Conservation (phyloP, 163 green algal genomes). For the Chloromonas sp. region DNA sequence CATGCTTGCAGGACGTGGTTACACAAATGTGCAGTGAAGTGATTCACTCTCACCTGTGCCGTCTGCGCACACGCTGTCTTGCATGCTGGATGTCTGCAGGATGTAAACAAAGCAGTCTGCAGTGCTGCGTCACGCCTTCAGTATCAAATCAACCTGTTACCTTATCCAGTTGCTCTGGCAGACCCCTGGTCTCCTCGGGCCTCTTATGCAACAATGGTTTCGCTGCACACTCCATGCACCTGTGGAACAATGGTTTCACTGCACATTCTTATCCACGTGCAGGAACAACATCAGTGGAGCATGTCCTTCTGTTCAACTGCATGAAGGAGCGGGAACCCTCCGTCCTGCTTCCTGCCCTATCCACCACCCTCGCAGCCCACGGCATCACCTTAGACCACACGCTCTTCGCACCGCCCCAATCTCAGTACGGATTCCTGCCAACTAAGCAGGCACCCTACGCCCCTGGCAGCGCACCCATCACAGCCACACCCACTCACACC, state of each 20-base stretch:
- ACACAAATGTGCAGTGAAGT: neutral
- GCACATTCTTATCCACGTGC: neutral
- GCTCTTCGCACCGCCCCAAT: conserved; percentile 78
- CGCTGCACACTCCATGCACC: no score
- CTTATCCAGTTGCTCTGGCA: no score
- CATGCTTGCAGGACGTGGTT: no score
- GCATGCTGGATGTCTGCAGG: no score
- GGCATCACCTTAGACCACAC: conserved; percentile 32
- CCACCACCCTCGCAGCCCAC: conserved; percentile 21
- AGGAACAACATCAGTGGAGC: conserved; percentile 7
- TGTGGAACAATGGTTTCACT: no score
- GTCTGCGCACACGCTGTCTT: neutral
- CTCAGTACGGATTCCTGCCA: conserved; percentile 47
- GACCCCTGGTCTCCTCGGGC: no score
- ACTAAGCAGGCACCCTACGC: conserved; percentile 3
- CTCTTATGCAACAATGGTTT: no score
- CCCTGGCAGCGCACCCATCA: neutral
- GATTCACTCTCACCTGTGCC: neutral
- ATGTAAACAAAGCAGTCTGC: no score
- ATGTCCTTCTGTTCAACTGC: conserved; percentile 94
- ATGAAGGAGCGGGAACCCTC: conserved; percentile 83
- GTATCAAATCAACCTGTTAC: no score
- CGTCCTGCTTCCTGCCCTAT: conserved; percentile 66
- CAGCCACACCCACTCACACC: neutral
- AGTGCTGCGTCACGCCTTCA: no score